Evolutionary conservation across 441 rosid species (phyloP).

Genomic region (Brassica balearica): DNA sequence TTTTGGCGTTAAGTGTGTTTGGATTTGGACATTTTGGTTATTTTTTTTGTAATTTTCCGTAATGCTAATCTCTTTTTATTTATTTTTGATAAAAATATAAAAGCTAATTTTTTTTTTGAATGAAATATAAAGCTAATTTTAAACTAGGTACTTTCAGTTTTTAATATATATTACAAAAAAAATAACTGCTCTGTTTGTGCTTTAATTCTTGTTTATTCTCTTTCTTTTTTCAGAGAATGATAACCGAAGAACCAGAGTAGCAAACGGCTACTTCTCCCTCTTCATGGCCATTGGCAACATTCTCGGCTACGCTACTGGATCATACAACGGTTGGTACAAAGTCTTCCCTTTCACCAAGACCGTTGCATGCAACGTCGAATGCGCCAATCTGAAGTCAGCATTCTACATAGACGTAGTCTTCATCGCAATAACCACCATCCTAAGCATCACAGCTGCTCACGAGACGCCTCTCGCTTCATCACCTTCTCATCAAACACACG

Average conservation of each 20-base stretch:
- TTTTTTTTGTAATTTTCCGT: no score
- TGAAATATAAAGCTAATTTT: no score
- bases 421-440: slow-evolving; percentile 68
- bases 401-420: slow-evolving; percentile 80
- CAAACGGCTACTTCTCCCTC: slow-evolving; percentile 94
- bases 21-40: no score
- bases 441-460: slow-evolving; percentile 70
- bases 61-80: no score
- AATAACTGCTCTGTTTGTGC: no score
- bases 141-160: no score
- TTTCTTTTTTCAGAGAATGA: slow-evolving; percentile 72
- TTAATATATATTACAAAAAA: no score
- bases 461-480: slow-evolving; percentile 59
- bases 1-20: not conserved
- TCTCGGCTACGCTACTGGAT: slow-evolving; percentile 94
- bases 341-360: slow-evolving; percentile 78
- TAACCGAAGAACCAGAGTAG: slow-evolving; percentile 90
- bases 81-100: no score
- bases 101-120: no score
- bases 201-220: slow-evolving; percentile 4
- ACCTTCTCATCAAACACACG: slow-evolving; percentile 58
- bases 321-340: slow-evolving; percentile 90
- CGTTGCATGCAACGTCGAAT: slow-evolving; percentile 71
- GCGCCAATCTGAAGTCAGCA: slow-evolving; percentile 97
- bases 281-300: slow-evolving; percentile 94